phyloP scores from a whole-genome alignment of 805 yeast species.

The Saturnispora sanitii region DNA sequence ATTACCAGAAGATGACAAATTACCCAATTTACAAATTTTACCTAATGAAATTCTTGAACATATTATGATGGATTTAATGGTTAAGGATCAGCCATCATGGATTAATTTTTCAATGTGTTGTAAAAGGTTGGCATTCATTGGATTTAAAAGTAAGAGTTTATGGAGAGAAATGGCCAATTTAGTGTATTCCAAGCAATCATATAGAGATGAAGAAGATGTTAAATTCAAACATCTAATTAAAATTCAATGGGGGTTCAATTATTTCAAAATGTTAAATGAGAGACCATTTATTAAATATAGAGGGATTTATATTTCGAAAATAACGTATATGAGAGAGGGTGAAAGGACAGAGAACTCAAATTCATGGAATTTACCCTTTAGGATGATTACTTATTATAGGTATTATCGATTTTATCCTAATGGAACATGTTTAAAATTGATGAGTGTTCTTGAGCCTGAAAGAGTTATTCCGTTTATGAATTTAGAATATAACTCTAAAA shows the following conservation, averaged over 20 bases:
- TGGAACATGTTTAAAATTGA: conserved; percentile 62
- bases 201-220: conserved; percentile 34
- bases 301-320: conserved; percentile 80
- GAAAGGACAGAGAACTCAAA: conserved; percentile 55
- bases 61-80: conserved; percentile 39
- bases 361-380: conserved; percentile 65
- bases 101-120: conserved; percentile 52
- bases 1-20: conserved; percentile 21
- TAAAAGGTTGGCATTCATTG: conserved; percentile 43
- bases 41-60: conserved; percentile 51
- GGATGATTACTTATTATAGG: conserved; percentile 81
- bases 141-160: conserved; percentile 40
- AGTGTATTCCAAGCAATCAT: conserved; percentile 45
- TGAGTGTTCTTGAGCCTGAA: conserved; percentile 65
- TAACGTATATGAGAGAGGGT: conserved; percentile 79
- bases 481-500: conserved; percentile 6
- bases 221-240: conserved; percentile 28
- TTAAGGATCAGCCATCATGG: conserved; percentile 53
- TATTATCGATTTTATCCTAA: conserved; percentile 73
- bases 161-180: conserved; percentile 38
- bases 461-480: conserved; percentile 50
- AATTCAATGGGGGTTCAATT: conserved; percentile 32
- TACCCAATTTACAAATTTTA: conserved; percentile 34
- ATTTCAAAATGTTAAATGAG: conserved; percentile 43
- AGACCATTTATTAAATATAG: conserved; percentile 72